phyloP scores from a whole-genome alignment of 116 monocot species.

The Trichopus zeylanicus region DNA sequence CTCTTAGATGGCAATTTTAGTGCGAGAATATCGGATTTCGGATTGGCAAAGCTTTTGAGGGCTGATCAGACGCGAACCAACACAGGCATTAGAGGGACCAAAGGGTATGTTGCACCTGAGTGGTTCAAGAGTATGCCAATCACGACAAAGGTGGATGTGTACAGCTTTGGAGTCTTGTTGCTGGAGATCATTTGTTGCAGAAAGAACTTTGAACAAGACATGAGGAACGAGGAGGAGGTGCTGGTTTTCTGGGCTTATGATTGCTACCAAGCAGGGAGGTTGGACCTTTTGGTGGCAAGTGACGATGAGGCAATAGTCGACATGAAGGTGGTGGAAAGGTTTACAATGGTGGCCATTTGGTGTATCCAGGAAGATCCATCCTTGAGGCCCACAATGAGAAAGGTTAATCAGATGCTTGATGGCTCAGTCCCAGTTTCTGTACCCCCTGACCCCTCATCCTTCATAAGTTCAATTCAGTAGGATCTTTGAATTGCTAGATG shows the following conservation, averaged over 20 bases:
- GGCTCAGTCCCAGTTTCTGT: not conserved
- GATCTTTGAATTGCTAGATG: no score
- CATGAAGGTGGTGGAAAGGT: not conserved
- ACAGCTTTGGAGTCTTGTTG: conserved; percentile 10
- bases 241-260: conserved; percentile 8
- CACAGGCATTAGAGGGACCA: conserved; percentile 10
- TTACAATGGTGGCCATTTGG: conserved; percentile 9
- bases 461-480: conserved; percentile 2
- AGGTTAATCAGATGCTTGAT: conserved; percentile 16
- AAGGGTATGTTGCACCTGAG: conserved; percentile 10
- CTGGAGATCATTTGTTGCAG: conserved; percentile 11
- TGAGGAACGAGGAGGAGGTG: not conserved
- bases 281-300: conserved; percentile 1
- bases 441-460: conserved; percentile 10
- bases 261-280: not conserved
- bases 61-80: conserved; percentile 7
- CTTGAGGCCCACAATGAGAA: conserved; percentile 4
- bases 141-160: conserved; percentile 6
- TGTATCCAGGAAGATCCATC: conserved; percentile 15
- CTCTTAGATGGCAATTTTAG: conserved; percentile 1
- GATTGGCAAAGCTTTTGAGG: conserved; percentile 8
- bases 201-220: not conserved
- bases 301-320: not conserved
- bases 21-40: conserved; percentile 14
- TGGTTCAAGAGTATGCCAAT: conserved; percentile 12